Evolutionary conservation across 2,329 filamentous ascomycete genomes (phyloP).

Genomic region (Aspergillus udagawae): DNA sequence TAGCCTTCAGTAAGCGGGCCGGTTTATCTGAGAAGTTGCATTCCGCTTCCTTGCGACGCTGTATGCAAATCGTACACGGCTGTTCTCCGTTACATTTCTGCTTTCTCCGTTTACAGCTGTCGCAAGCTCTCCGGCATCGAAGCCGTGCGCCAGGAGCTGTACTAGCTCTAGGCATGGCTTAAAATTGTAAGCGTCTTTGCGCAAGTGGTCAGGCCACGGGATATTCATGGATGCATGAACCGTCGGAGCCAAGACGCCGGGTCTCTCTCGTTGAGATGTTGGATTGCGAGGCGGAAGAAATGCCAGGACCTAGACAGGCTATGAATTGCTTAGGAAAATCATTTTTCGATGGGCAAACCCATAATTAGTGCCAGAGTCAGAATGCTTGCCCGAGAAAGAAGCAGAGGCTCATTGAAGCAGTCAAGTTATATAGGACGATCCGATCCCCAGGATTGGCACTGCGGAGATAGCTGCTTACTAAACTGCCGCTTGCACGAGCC

Average conservation of each 20-base stretch:
- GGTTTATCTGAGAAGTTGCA: constrained; percentile 39
- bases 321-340: neutral
- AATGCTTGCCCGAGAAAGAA: neutral
- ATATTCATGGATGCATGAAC: neutral
- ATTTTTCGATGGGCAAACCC: neutral
- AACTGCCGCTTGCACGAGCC: neutral
- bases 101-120: constrained; percentile 46
- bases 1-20: constrained; percentile 30
- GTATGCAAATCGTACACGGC: constrained; percentile 49
- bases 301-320: neutral
- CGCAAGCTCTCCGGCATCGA: constrained; percentile 39
- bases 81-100: constrained; percentile 52
- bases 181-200: neutral
- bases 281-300: neutral
- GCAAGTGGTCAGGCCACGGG: neutral
- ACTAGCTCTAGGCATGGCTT: constrained; percentile 28
- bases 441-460: neutral
- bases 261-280: neutral
- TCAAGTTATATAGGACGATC: neutral
- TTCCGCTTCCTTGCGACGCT: constrained; percentile 39
- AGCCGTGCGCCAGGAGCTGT: constrained; percentile 28
- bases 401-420: neutral
- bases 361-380: neutral
- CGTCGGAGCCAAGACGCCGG: neutral
- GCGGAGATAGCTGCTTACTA: neutral